Evolutionary conservation across 75 land plant genomes (phyloP).

Genomic region (Sequoiadendron giganteum): DNA sequence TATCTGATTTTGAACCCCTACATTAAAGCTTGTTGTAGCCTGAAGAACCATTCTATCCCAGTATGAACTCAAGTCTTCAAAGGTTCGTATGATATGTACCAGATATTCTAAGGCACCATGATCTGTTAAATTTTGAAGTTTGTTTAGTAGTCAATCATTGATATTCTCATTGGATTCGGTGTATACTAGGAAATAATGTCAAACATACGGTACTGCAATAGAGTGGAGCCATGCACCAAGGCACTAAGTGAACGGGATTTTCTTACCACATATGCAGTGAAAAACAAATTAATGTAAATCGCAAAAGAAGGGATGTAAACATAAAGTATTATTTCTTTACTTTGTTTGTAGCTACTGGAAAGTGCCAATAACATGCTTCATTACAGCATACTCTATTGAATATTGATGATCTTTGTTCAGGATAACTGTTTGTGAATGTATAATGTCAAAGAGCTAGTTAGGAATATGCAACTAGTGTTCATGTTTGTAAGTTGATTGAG

Average conservation of each 20-base stretch:
- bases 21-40: background rate
- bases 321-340: background rate
- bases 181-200: constrained; percentile 9
- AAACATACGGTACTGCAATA: background rate
- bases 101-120: background rate
- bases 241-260: background rate
- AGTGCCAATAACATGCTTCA: background rate
- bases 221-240: background rate
- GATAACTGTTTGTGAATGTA: background rate
- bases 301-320: background rate
- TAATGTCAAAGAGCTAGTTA: background rate
- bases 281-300: background rate
- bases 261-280: background rate
- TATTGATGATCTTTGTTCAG: background rate
- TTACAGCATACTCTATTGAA: background rate
- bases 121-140: background rate
- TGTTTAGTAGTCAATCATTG: no score
- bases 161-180: constrained; percentile 4
- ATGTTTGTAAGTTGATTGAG: background rate
- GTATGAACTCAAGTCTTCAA: background rate
- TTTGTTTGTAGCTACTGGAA: background rate
- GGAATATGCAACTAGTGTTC: background rate
- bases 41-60: background rate
- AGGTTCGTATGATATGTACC: background rate
- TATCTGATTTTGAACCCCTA: background rate